Percentiles rank a stretch among this genome's conserved stretches.
These are phyloP conservation scores for Boechera retrofracta DNA, from an alignment of 345 rosid genomes.

Conservation along the genomic window DNA sequence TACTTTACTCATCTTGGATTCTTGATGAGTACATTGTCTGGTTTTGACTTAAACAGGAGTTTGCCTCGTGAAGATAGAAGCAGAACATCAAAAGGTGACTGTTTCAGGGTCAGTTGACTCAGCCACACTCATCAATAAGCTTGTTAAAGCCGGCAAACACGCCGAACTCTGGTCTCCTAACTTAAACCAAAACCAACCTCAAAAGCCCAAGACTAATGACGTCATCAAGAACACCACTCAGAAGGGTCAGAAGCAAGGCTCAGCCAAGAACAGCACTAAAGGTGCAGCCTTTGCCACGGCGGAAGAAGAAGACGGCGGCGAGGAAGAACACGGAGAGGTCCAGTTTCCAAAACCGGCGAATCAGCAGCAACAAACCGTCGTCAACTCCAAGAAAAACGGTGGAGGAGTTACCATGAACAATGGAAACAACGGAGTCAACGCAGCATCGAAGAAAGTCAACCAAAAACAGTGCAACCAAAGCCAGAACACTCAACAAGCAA, in stretches of 20 bases:
- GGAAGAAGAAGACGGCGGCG: conserved; percentile 53
- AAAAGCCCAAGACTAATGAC: conserved; percentile 54
- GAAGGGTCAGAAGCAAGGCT: conserved; percentile 59
- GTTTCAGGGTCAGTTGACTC: conserved; percentile 72
- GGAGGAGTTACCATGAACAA: conserved; percentile 42
- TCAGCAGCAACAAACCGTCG: conserved; percentile 50
- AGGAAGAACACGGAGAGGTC: conserved; percentile 50
- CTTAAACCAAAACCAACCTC: conserved; percentile 53
- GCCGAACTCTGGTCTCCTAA: conserved; percentile 79
- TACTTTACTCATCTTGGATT: conserved; percentile 1
- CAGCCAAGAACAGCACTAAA: conserved; percentile 51
- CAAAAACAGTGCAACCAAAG: conserved; percentile 56
- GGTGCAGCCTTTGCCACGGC: conserved; percentile 44
- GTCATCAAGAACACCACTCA: conserved; percentile 48
- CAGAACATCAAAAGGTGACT: conserved; percentile 79
- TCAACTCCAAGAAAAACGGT: conserved; percentile 53
- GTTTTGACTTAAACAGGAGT: conserved; percentile 55
- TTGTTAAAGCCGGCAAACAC: conserved; percentile 71
- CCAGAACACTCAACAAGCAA: conserved; percentile 53
- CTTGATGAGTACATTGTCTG: conserved; percentile 18
- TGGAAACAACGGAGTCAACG: conserved; percentile 51
- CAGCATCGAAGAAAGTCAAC: conserved; percentile 56
- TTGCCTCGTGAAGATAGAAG: conserved; percentile 67
- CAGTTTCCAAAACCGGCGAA: conserved; percentile 44
- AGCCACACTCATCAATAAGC: conserved; percentile 70